A percentile compares a stretch with the other conserved stretches of the same genome.
Conservation (phyloP, 208 protist species). For the Crithidia bombi region DNA sequence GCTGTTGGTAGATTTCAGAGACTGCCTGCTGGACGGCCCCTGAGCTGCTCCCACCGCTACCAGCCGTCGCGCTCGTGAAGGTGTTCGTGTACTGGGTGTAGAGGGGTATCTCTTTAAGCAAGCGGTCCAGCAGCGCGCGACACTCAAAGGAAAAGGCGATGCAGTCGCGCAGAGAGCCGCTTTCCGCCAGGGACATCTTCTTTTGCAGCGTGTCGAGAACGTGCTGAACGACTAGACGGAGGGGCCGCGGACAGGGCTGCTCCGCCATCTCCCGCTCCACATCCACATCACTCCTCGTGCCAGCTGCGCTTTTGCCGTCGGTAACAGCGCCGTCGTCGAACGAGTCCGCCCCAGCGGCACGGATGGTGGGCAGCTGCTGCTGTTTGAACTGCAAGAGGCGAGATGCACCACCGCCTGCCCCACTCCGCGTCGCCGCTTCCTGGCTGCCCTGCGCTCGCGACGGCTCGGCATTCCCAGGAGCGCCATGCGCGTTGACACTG, state of each 20-base stretch:
- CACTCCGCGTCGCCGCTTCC: neutral
- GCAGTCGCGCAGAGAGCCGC: constrained; percentile 74
- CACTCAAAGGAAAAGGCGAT: constrained; percentile 85
- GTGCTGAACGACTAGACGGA: constrained; percentile 77
- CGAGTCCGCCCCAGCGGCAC: neutral
- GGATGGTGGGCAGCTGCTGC: constrained; percentile 2
- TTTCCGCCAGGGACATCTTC: constrained; percentile 75
- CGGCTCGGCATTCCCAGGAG: too few relatives aligned
- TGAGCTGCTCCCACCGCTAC: neutral
- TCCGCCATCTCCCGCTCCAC: constrained; percentile 56
- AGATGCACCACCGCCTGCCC: constrained; percentile 3
- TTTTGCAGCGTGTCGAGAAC: constrained; percentile 62
- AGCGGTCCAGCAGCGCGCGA: constrained; percentile 72
- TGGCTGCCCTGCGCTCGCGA: too few relatives aligned
- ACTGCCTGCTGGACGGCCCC: constrained; percentile 19
- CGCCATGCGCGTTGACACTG: too few relatives aligned
- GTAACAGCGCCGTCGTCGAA: neutral
- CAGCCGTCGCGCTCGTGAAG: neutral
- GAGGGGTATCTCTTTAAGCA: constrained; percentile 84
- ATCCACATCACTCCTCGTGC: constrained; percentile 34
- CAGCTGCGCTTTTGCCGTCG: neutral
- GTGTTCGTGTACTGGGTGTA: constrained; percentile 52
- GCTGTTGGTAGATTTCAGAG: constrained; percentile 63
- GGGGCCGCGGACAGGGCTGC: constrained; percentile 84
- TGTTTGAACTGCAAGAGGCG: constrained; percentile 32